A percentile compares a stretch with the other conserved stretches of the same genome.
Evolutionary conservation across 805 yeast genomes (phyloP).

Genomic region (Komagataella ulmi): DNA sequence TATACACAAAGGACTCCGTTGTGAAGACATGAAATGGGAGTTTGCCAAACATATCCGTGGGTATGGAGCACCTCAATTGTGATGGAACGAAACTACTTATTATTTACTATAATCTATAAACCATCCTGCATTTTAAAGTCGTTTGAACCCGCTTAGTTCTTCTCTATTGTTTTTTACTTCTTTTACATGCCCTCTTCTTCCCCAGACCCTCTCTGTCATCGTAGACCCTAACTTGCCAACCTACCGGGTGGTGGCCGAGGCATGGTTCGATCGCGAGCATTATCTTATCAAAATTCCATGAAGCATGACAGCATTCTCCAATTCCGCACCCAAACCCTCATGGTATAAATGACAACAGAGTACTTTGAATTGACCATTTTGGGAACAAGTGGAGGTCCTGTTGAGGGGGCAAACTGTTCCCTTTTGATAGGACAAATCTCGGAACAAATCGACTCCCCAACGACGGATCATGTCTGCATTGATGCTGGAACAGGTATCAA

Average conservation of each 20-base stretch:
- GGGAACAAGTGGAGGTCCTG: conserved; percentile 83
- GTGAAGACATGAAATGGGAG: conserved; percentile 75
- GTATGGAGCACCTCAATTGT: conserved; percentile 63
- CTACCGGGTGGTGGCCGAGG: too few species aligned
- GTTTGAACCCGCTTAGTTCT: not conserved
- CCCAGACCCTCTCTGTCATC: too few species aligned
- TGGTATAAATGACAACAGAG: not conserved
- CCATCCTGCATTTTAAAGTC: not conserved
- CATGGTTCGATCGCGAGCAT: not conserved
- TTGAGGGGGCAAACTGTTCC: conserved; percentile 58
- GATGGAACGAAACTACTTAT: not conserved
- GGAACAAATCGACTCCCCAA: conserved; percentile 10
- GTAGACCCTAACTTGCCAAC: too few species aligned
- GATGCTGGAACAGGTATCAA: conserved; percentile 76
- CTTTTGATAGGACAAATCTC: conserved; percentile 46
- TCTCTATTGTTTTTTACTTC: too few species aligned
- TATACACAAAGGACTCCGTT: conserved; percentile 37
- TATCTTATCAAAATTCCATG: not conserved
- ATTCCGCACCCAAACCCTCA: not conserved
- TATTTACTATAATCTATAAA: not conserved
- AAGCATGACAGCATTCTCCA: not conserved
- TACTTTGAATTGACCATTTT: conserved; percentile 48
- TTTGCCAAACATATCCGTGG: conserved; percentile 85
- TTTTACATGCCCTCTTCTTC: too few species aligned
- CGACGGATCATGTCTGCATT: conserved; percentile 33